Evolutionary conservation across 176 grass and related monocot species (phyloP), one percentile per base, ranked within the genome.

Genomic region (Juncus inflexus): DNA sequence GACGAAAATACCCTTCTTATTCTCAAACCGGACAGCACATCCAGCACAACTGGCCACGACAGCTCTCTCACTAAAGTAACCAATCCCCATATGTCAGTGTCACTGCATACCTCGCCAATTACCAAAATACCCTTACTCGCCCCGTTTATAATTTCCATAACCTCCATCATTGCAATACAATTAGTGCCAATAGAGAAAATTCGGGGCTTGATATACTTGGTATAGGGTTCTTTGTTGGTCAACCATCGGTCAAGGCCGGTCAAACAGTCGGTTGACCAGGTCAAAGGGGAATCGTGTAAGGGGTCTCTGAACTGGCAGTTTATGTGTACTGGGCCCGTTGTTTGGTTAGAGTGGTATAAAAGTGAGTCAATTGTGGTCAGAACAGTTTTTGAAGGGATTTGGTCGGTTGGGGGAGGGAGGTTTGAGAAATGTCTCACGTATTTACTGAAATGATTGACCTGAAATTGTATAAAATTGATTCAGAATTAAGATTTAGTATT

Each of bases 371-470:
- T 69, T 67, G 91, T 88, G 38, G 91, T 96, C 42, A 96, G 82
- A 70, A 96, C 76, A 67, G 80, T 81, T 88, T 79, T 96, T 65
- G 79, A 74, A 41, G 62, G 64, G 42, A 96, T 81, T 73, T 87
- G 62, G 60, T 96, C 91, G 52, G 70, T 75, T 13, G 91, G 87
- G 65, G 91, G 81, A 81, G 84, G 84, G 39, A 96, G 84, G 86
- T 82, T 83, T 66, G 76, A 87, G 64, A 89, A 95, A 52, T 83
- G 80, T 64, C 81, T 87, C 65, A 84, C 91, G 67, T 85, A 90
- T 38, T 78, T 81, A 49, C 91, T 84, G 76, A 81, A 96, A 83
- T 96, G 91, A 70, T 96, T 96, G 60, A 96, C 84, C 91, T 96
- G 81, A 60, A 76, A 76, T 47, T 47, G 43, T 9, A 47, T 47